A percentile compares a stretch with the other conserved stretches of the same genome.
Evolutionary conservation across 2,329 filamentous ascomycete genomes (phyloP).

Genomic region (Colletotrichum sp.): DNA sequence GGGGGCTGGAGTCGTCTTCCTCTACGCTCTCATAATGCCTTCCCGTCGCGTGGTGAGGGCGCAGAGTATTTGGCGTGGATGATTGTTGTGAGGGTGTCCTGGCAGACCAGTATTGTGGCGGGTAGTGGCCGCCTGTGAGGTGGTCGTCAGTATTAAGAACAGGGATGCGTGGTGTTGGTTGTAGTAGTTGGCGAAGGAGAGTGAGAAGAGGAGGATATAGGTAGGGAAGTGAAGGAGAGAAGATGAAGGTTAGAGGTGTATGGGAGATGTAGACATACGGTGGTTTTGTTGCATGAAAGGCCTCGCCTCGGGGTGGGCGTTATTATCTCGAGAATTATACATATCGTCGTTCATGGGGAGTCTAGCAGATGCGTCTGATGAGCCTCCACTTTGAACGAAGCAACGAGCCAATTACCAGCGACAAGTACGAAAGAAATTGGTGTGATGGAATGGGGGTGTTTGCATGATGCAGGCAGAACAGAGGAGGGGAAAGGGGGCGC

Average conservation of each 20-base stretch:
- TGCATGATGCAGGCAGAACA: slow-evolving; percentile 5
- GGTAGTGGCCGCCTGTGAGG: slow-evolving; percentile 21
- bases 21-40: slow-evolving; percentile 22
- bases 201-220: neutral
- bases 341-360: slow-evolving; percentile 6
- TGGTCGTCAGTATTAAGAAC: slow-evolving; percentile 19
- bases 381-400: slow-evolving; percentile 5
- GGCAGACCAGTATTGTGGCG: slow-evolving; percentile 23
- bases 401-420: slow-evolving; percentile 1
- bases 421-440: neutral
- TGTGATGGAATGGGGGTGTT: neutral
- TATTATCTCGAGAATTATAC: slow-evolving; percentile 3
- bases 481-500: neutral
- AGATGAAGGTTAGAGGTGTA: neutral
- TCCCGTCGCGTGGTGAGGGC: slow-evolving; percentile 15
- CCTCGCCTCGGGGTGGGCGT: neutral
- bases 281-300: slow-evolving; percentile 1
- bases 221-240: neutral
- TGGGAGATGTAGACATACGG: slow-evolving; percentile 2
- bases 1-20: slow-evolving; percentile 25
- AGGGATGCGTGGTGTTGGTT: neutral
- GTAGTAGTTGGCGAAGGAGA: neutral
- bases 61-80: slow-evolving; percentile 21
- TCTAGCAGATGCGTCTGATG: neutral
- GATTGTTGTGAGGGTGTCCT: slow-evolving; percentile 26